These are phyloP conservation scores for Kentomonas sorsogonicus DNA, from an alignment of 208 protist genomes.

Conservation along the genomic window DNA sequence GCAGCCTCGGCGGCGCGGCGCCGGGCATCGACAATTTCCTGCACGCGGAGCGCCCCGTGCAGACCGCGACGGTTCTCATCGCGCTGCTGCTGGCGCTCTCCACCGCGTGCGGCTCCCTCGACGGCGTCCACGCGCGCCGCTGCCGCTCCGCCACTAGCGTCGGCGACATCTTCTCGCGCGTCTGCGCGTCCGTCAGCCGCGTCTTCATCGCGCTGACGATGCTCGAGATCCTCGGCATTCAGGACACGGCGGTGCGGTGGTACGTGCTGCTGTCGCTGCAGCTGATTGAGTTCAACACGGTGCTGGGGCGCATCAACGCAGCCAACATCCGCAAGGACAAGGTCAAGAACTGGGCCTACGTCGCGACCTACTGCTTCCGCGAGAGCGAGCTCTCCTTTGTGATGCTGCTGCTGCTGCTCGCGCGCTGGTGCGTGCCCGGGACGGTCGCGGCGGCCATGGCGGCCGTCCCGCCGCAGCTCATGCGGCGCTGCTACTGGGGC, in stretches of 20 bases:
- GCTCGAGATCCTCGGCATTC: conserved; percentile 64
- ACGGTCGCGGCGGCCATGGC: conserved; percentile 14
- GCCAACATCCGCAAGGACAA: conserved; percentile 67
- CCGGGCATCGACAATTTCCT: conserved; percentile 39
- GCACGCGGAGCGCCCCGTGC: conserved; percentile 32
- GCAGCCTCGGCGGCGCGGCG: conserved; percentile 4
- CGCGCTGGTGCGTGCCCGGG: conserved; percentile 43
- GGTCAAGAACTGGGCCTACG: conserved; percentile 74
- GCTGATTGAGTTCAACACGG: conserved; percentile 80
- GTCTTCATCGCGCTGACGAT: conserved; percentile 82
- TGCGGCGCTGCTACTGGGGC: conserved; percentile 36
- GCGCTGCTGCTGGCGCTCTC: conserved; percentile 55
- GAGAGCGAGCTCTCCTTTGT: conserved; percentile 71
- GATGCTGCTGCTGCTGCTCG: conserved; percentile 57
- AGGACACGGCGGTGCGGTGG: conserved; percentile 61
- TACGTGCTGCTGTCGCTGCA: conserved; percentile 70
- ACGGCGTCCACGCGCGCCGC: conserved; percentile 79
- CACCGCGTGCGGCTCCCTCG: conserved; percentile 63
- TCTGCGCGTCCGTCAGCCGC: conserved; percentile 66
- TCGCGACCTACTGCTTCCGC: conserved; percentile 74
- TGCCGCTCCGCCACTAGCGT: conserved; percentile 71
- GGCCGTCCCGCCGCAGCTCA: conserved; percentile 12
- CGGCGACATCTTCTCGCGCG: conserved; percentile 85
- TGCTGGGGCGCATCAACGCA: conserved; percentile 80
- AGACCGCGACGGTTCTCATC: conserved; percentile 61